These are phyloP conservation scores for Xylaria sp. DNA, from an alignment of 2,329 filamentous ascomycete genomes.

Conservation along the genomic window DNA sequence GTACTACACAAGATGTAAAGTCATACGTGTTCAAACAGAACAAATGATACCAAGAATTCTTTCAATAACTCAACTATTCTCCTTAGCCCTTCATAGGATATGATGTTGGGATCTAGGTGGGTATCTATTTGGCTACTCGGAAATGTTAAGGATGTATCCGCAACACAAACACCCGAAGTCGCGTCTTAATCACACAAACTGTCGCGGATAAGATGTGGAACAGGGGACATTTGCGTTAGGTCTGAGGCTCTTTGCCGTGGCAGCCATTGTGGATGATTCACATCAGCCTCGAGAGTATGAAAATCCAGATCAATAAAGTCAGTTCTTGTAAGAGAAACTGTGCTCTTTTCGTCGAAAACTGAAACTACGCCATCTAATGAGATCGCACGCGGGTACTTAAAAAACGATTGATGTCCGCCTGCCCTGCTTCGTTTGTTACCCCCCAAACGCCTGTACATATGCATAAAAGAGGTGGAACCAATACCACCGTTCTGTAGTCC, in stretches of 20 bases:
- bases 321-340: not conserved
- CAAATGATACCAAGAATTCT: no score
- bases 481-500: not conserved
- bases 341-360: not conserved
- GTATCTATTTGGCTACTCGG: not conserved
- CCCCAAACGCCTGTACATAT: constrained; percentile 24
- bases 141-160: no score
- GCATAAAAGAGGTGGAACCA: constrained; percentile 10
- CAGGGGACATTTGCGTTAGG: no score
- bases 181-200: no score
- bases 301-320: not conserved
- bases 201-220: no score
- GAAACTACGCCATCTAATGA: not conserved
- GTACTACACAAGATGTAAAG: not conserved
- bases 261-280: not conserved
- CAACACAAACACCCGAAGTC: no score
- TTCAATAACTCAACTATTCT: not conserved
- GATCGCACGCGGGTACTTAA: not conserved
- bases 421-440: constrained; percentile 2
- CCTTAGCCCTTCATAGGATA: not conserved
- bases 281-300: not conserved
- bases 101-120: not conserved
- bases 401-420: constrained; percentile 6
- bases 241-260: not conserved
- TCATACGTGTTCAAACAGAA: no score